Evolutionary conservation across 176 grass and related monocot genomes (phyloP).

Genomic region (Calamus simplicifolius): DNA sequence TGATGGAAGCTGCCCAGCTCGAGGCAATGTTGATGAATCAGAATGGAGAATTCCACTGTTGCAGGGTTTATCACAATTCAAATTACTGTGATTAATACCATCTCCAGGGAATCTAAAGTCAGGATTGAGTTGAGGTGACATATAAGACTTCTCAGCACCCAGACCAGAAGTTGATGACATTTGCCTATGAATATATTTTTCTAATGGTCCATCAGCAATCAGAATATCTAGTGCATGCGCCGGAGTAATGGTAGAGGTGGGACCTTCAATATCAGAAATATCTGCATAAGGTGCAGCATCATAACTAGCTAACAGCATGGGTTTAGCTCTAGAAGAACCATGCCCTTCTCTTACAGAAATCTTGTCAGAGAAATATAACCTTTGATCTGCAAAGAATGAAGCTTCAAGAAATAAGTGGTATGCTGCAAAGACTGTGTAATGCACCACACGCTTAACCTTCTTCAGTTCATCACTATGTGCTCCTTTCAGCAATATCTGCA

Average conservation of each 20-base stretch:
- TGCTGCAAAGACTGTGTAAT: constrained; percentile 74
- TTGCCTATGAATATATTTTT: neutral
- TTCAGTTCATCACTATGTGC: constrained; percentile 62
- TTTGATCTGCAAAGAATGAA: constrained; percentile 80
- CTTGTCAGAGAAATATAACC: constrained; percentile 48
- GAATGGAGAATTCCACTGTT: neutral
- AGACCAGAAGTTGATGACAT: neutral
- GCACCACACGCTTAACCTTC: constrained; percentile 73
- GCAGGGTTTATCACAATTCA: neutral
- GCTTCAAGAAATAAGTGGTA: constrained; percentile 83
- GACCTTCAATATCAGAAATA: neutral
- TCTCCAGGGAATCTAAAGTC: too few species aligned
- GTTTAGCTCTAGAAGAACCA: constrained; percentile 10
- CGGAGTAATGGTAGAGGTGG: neutral
- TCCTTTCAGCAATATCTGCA: constrained; percentile 76
- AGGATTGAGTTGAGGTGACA: too few species aligned
- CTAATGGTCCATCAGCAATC: neutral
- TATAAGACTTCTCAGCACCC: too few species aligned
- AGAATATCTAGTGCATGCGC: constrained; percentile 5
- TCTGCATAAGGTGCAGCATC: constrained; percentile 1
- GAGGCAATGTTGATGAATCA: neutral
- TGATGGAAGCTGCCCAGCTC: neutral
- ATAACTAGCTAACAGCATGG: neutral
- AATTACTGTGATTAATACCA: too few species aligned
- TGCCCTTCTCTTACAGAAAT: constrained; percentile 30